These are phyloP conservation scores for Proliferodiscus dingleyae DNA, from an alignment of 2,329 filamentous ascomycete species.

Conservation along the genomic window DNA sequence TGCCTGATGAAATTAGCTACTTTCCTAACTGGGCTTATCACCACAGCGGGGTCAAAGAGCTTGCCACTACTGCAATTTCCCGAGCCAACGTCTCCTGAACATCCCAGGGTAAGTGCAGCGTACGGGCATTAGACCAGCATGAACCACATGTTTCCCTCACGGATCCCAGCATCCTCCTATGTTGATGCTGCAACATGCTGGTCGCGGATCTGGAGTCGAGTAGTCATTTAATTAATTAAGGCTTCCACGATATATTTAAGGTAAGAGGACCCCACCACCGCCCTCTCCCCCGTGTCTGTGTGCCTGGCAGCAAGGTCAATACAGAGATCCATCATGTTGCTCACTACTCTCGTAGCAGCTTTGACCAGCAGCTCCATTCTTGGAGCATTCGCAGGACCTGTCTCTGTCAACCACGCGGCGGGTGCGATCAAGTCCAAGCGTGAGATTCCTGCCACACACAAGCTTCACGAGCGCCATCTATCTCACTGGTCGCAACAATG, in stretches of 20 bases:
- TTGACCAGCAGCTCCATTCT: conserved; percentile 5
- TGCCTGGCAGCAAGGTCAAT: not conserved
- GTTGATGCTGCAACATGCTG: not conserved
- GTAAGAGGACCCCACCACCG: not conserved
- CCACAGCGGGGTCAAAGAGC: not conserved
- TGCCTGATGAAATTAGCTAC: not conserved
- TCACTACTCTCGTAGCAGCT: conserved; percentile 14
- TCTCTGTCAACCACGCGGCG: conserved; percentile 5
- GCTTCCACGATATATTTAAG: not conserved
- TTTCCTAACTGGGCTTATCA: conserved; percentile 3
- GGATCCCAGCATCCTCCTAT: not conserved
- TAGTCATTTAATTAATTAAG: too few relatives aligned
- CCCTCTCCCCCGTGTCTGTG: not conserved
- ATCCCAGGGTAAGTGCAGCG: too few relatives aligned
- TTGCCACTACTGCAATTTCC: not conserved
- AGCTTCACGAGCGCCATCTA: conserved; percentile 22
- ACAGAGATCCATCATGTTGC: conserved; percentile 21
- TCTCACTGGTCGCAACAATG: conserved; percentile 17
- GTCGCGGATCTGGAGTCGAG: too few relatives aligned
- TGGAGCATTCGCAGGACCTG: not conserved
- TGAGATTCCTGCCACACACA: conserved; percentile 18
- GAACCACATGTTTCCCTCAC: not conserved
- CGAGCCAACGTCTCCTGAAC: not conserved
- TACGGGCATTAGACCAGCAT: too few relatives aligned
- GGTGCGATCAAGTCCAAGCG: conserved; percentile 12